Conservation (phyloP, 306 rosid species). For the Inga laurina region DNA sequence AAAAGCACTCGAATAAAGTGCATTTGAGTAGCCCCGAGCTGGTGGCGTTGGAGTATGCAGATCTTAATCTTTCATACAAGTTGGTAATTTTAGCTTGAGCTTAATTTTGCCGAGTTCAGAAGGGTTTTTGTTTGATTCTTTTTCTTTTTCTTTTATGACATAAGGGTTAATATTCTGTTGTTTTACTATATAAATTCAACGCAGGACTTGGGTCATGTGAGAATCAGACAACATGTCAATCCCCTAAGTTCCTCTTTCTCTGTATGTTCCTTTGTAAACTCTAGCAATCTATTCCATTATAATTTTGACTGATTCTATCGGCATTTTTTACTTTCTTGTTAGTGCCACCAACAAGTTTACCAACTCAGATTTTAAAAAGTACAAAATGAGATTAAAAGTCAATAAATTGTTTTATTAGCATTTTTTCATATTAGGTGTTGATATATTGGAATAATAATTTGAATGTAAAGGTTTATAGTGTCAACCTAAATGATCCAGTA, state of each 20-base stretch:
- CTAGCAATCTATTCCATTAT: slow-evolving; percentile 8
- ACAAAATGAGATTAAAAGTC: background rate
- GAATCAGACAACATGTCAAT: slow-evolving; percentile 94
- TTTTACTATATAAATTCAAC: slow-evolving; percentile 20
- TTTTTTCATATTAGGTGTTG: background rate
- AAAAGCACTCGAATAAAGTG: slow-evolving; percentile 16
- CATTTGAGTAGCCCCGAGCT: slow-evolving; percentile 59
- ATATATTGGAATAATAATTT: background rate
- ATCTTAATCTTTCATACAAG: slow-evolving; percentile 73
- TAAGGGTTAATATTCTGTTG: background rate
- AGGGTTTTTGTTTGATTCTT: background rate
- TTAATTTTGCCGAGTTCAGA: background rate
- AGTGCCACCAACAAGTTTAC: background rate
- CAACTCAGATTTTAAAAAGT: background rate
- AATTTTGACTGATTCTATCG: background rate
- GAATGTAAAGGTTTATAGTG: background rate
- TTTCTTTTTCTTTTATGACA: background rate
- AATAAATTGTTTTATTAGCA: background rate
- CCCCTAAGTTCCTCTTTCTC: slow-evolving; percentile 79
- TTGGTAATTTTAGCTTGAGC: slow-evolving; percentile 18
- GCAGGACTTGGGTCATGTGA: slow-evolving; percentile 81
- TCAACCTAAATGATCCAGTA: background rate
- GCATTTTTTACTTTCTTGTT: background rate
- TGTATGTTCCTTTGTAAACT: slow-evolving; percentile 49
- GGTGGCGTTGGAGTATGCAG: slow-evolving; percentile 79